These are phyloP conservation scores for Cylindrotheca closterium DNA, from an alignment of 108 stramenopile species.

Conservation along the genomic window DNA sequence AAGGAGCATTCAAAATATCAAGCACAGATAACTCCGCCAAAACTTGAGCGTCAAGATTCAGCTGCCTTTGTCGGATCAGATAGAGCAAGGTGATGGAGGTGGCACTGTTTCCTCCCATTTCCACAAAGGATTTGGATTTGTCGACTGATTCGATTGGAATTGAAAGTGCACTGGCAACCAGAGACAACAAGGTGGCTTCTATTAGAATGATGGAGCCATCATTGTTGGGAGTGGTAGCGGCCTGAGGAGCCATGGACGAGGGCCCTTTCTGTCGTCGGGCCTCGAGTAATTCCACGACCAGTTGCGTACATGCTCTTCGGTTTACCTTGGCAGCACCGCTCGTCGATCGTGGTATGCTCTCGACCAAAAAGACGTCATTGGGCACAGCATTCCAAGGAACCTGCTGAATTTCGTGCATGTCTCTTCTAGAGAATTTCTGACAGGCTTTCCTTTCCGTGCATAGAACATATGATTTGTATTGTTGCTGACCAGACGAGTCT, in stretches of 20 bases:
- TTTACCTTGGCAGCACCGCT: conserved; percentile 33
- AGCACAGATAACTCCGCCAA: no score
- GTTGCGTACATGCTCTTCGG: conserved; percentile 10
- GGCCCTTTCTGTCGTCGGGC: background rate
- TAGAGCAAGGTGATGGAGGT: conserved; percentile 33
- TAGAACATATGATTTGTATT: conserved; percentile 23
- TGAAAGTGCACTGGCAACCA: conserved; percentile 17
- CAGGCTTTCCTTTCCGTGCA: conserved; percentile 5
- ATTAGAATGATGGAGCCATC: background rate
- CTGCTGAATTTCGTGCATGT: conserved; percentile 19
- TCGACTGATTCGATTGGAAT: conserved; percentile 6
- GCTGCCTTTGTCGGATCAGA: conserved; percentile 3
- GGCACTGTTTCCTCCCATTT: conserved; percentile 50
- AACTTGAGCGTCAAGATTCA: background rate
- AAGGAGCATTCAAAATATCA: no score
- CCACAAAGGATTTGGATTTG: conserved; percentile 34
- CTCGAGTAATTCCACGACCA: conserved; percentile 10
- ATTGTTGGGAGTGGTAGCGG: background rate
- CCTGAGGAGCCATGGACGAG: background rate
- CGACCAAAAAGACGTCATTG: conserved; percentile 9
- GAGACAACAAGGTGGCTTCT: conserved; percentile 1
- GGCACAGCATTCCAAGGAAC: conserved; percentile 48
- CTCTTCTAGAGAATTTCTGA: conserved; percentile 25
- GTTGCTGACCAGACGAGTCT: no score
- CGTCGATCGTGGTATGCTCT: conserved; percentile 13